phyloP scores from a whole-genome alignment of 176 grass and related monocot genomes.

The Themeda triandra region DNA sequence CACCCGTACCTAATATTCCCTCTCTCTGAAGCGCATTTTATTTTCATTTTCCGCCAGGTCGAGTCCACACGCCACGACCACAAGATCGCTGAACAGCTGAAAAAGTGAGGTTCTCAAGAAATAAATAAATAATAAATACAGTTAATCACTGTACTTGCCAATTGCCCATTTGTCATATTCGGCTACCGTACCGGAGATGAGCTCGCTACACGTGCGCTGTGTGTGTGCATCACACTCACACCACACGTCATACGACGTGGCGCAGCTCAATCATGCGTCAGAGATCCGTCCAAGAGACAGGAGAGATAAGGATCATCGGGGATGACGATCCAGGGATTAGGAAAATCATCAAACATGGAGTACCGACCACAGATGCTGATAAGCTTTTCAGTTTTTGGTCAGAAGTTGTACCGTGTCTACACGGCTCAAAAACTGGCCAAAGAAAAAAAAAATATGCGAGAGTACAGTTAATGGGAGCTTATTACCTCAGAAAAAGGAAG shows the following conservation, averaged over 20 bases:
- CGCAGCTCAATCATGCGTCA: neutral
- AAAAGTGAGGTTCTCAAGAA: neutral
- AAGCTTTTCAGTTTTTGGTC: neutral
- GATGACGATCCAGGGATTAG: too few relatives aligned
- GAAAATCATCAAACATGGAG: neutral
- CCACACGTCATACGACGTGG: neutral
- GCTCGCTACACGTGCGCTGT: neutral
- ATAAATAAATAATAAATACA: neutral
- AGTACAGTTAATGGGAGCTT: neutral
- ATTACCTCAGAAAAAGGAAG: neutral
- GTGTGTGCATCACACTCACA: neutral
- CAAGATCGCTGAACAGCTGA: neutral
- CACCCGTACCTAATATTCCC: conserved; percentile 15
- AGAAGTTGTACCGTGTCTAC: neutral
- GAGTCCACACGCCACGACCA: neutral
- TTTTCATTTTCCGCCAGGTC: neutral
- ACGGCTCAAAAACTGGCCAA: neutral
- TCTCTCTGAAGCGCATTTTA: neutral
- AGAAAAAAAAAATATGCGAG: too few relatives aligned
- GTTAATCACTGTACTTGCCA: neutral
- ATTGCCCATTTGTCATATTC: neutral
- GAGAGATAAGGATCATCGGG: too few relatives aligned
- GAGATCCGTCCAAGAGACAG: neutral
- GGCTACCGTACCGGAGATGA: neutral
- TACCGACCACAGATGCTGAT: too few relatives aligned